A percentile compares a stretch with the other conserved stretches of the same genome.
These are phyloP conservation scores for Clonostachys solani DNA, from an alignment of 2,329 filamentous ascomycete species.

Conservation along the genomic window DNA sequence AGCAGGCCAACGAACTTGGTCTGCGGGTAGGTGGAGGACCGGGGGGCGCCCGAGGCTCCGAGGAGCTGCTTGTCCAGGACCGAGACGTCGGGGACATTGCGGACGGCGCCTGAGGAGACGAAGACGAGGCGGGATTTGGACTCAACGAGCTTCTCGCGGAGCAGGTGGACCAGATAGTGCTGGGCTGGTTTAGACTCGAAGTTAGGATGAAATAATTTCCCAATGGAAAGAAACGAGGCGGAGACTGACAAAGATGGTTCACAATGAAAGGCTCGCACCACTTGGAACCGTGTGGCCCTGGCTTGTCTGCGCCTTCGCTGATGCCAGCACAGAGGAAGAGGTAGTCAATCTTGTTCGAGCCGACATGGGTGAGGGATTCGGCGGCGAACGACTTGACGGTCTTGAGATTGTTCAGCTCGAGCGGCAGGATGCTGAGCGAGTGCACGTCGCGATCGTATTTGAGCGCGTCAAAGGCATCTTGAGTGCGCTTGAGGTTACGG, in stretches of 20 bases:
- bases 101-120: slow-evolving; percentile 45
- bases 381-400: slow-evolving; percentile 41
- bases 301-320: slow-evolving; percentile 24
- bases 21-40: slow-evolving; percentile 26
- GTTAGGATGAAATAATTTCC: not conserved
- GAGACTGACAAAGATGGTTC: slow-evolving; percentile 43
- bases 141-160: slow-evolving; percentile 40
- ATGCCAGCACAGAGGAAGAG: slow-evolving; percentile 45
- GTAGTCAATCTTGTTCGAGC: slow-evolving; percentile 36
- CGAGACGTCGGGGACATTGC: slow-evolving; percentile 29
- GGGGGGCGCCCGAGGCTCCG: slow-evolving; percentile 25
- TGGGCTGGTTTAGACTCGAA: slow-evolving; percentile 32
- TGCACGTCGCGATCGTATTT: slow-evolving; percentile 33
- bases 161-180: slow-evolving; percentile 45
- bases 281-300: slow-evolving; percentile 32
- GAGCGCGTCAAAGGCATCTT: slow-evolving; percentile 34
- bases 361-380: slow-evolving; percentile 33
- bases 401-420: slow-evolving; percentile 40
- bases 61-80: slow-evolving; percentile 31
- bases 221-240: not conserved
- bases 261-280: slow-evolving; percentile 48
- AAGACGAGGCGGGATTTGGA: slow-evolving; percentile 43
- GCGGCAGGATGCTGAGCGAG: slow-evolving; percentile 37
- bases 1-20: slow-evolving; percentile 48
- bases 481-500: slow-evolving; percentile 33